A percentile compares a stretch with the other conserved stretches of the same genome.
Evolutionary conservation across 2,329 filamentous ascomycete genomes (phyloP).

Genomic region (Aquanectria penicillioides): DNA sequence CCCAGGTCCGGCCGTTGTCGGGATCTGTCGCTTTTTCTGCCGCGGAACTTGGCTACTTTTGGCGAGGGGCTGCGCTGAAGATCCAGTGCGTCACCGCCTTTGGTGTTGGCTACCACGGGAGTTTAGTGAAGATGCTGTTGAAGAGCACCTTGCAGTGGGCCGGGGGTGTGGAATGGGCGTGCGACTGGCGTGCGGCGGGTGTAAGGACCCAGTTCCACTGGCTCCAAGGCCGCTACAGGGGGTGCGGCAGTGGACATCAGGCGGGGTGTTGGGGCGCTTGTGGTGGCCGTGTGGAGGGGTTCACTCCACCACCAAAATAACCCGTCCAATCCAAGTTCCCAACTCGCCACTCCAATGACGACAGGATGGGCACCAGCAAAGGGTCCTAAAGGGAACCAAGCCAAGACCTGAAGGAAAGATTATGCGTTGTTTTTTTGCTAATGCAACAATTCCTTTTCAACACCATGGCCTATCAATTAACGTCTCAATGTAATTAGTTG

Average conservation of each 20-base stretch:
- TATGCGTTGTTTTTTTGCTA: constrained; percentile 28
- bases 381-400: constrained; percentile 11
- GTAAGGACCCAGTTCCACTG: not conserved
- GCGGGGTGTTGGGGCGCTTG: constrained; percentile 8
- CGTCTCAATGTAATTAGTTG: not conserved
- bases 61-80: not conserved
- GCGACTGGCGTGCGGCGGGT: not conserved
- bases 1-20: constrained; percentile 37
- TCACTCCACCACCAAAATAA: constrained; percentile 7
- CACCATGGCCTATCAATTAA: constrained; percentile 35
- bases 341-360: constrained; percentile 18
- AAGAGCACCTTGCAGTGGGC: too few species aligned
- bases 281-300: constrained; percentile 23
- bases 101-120: constrained; percentile 1
- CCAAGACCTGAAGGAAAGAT: constrained; percentile 13
- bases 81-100: constrained; percentile 41
- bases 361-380: constrained; percentile 14
- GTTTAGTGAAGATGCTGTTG: too few species aligned
- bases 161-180: constrained; percentile 1
- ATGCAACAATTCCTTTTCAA: not conserved
- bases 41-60: constrained; percentile 7
- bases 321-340: constrained; percentile 15
- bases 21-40: constrained; percentile 38
- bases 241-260: constrained; percentile 1
- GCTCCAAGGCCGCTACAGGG: constrained; percentile 15